Evolutionary conservation across 192 early-diverging fungal species (phyloP), one percentile per base, ranked within the genome.

Genomic region (Paraglomus occultum): DNA sequence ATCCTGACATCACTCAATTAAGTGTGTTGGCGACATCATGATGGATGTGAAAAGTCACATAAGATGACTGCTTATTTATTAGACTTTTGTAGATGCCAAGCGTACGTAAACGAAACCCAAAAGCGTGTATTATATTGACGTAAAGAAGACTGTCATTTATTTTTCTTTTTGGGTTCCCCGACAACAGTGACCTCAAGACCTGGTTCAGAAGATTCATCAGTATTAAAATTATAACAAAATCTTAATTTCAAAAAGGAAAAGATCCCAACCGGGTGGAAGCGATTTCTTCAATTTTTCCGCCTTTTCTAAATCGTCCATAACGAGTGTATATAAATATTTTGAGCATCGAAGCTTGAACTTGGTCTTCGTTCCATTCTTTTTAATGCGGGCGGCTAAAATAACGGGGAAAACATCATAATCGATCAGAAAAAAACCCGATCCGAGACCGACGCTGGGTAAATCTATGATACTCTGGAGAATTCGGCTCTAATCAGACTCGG

Each of bases 341-440:
- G 95, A 94, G 91, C 96, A 96, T 82, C 96, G 88, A 73, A 99
- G 90, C 94, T 99, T 99, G 90, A 99, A 97, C 89, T 99, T 99
- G 89, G 85, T 82, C 73, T 92, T 76, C 44, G 74, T 70, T 75
- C 83, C 89, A 86, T 89, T 95, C 90, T 95, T 95, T 93, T 97
- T 97, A 81, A 99, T 91, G 80, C 90, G 90, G 69, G 94, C 89
- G 77, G 89, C 82, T 85, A 75, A 38, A 66, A 22, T 17, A 39
- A 40, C 15, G 51, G 12, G 2, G 14, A 71, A 42, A 54, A 70
- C 10, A 62, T 22, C 52, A 4, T 12, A 18, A 55, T 57, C 12
- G 17, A 67, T 52, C 53, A 40, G 57, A 17, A 14, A 12, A 44
- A 42, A n/a, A 57, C 11, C 20, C 54, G 9, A 10, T 23, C 38